phyloP scores from a whole-genome alignment of 108 stramenopile species.

The Fragilaria crotonensis region DNA sequence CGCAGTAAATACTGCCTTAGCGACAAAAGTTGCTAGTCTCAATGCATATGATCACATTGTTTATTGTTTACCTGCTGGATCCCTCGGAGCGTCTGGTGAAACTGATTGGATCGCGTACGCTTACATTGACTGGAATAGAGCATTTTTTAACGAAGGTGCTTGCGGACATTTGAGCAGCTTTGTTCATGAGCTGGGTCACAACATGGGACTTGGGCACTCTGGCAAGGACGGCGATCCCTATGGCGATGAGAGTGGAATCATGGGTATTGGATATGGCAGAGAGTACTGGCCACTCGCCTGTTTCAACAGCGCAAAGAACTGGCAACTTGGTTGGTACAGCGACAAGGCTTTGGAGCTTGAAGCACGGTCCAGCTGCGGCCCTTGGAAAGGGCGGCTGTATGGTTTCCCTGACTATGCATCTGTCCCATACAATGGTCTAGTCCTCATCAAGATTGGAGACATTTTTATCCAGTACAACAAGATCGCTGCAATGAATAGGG shows the following conservation, averaged over 20 bases:
- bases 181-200: conserved; percentile 7
- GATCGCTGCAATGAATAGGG: not conserved
- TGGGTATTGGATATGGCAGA: not conserved
- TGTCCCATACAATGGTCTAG: not conserved
- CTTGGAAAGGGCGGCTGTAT: not conserved
- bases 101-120: not conserved
- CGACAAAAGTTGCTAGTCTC: not conserved
- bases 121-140: not conserved
- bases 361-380: not conserved
- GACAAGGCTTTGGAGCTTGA: not conserved
- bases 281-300: not conserved
- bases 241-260: conserved; percentile 6
- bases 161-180: not conserved
- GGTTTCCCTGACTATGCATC: not conserved
- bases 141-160: not conserved
- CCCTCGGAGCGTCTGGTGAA: too few relatives aligned
- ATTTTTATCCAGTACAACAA: not conserved
- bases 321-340: not conserved
- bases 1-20: not conserved
- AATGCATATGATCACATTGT: not conserved
- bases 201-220: not conserved
- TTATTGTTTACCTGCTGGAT: not conserved
- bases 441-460: not conserved
- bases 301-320: conserved; percentile 2
- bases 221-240: not conserved